Evolutionary conservation across 495 filamentous ascomycete genomes (phyloP).

Genomic region (Hypoxylon lienhwacheense): DNA sequence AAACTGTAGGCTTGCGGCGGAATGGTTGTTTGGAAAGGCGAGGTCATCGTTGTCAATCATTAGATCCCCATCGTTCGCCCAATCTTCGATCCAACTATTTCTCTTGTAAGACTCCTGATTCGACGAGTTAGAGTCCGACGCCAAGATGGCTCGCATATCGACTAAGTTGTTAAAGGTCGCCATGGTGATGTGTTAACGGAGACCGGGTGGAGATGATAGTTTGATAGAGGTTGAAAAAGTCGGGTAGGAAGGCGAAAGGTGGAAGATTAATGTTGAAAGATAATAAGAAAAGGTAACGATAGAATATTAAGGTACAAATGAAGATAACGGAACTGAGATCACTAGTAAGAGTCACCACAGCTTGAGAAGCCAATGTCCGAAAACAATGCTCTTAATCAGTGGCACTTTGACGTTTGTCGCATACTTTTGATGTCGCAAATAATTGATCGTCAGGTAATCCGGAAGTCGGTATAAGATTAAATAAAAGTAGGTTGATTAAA

Average conservation of each 20-base stretch:
- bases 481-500: background rate
- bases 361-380: constrained; percentile 25
- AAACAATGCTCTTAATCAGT: constrained; percentile 27
- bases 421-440: constrained; percentile 11
- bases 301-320: too few relatives aligned
- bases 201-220: too few relatives aligned
- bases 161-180: too few relatives aligned
- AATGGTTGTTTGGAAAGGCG: constrained; percentile 65
- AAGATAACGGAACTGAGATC: background rate
- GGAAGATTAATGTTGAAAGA: too few relatives aligned
- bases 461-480: background rate
- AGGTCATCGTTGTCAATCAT: constrained; percentile 69
- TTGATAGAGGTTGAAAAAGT: too few relatives aligned
- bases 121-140: too few relatives aligned
- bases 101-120: constrained; percentile 35
- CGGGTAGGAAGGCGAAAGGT: background rate
- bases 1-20: constrained; percentile 54
- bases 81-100: constrained; percentile 64
- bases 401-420: constrained; percentile 18
- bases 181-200: too few relatives aligned
- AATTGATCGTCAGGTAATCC: constrained; percentile 19
- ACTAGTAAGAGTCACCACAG: background rate
- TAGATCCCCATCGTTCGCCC: constrained; percentile 83
- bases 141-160: too few relatives aligned
- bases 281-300: too few relatives aligned